Base-by-base conservation (phyloP, 2,329 filamentous ascomycete species). In the Diplodia mutila region DNA sequence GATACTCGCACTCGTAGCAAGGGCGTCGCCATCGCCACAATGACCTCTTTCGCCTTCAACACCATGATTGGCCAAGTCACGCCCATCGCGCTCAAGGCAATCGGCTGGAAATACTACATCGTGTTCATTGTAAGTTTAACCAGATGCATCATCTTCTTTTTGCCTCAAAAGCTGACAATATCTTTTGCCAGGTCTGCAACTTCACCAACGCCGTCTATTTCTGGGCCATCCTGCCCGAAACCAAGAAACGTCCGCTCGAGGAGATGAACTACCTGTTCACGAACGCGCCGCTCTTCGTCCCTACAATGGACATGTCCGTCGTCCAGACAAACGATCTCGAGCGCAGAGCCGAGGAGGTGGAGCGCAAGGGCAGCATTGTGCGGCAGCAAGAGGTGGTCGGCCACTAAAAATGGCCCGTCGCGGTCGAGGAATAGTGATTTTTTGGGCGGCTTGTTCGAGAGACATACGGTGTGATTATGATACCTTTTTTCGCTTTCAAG, bases 1-100 rank as follows among this genome's bases (percentile, higher is more conserved):
- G 91, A 93, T 77, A 93, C 89, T 2, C 86, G 89, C 69, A 93
- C 90, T 0, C 85, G 91, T 48, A 84, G 87, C 65, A 92, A 92
- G 80, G 91, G 90, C 72, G 90, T 93, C 1, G 89, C 89, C 1
- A 87, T 93, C 69, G 90, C 90, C 0, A 91, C 89, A 5, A 92
- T 92, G 90, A 84, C 81, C 23, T 88, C 85, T 12, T 93, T 91
- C 76, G 90, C 90, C 1, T 92, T 91, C 81, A 92, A 91, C 79
- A 91, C 90, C 34, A 87, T 92, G 85, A 91, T 92, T 67, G 89
- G 89, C 1, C 87, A 90, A 75, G 85, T 89, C 11, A 91, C 89
- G 0, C 85, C 85, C 2, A 86, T 87, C 52, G 87, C 86, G 1
- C 85, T 90, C 77, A 76, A 78, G 3, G 76, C 76, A 21, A 80